These are phyloP conservation scores for Dispira simplex DNA, from an alignment of 192 early-diverging fungal species.

Conservation along the genomic window DNA sequence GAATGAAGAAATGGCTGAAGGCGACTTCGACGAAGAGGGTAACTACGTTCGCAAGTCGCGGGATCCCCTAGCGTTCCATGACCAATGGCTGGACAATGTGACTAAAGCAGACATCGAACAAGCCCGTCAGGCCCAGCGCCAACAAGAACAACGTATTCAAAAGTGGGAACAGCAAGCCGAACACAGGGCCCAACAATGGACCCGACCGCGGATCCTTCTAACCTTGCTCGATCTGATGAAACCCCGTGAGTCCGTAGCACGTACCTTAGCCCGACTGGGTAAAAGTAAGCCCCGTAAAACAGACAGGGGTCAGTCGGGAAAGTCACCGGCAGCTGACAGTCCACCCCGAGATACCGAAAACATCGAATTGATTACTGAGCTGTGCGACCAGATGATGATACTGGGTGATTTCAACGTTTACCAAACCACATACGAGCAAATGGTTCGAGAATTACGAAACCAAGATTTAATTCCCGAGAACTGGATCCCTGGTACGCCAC, in stretches of 20 bases:
- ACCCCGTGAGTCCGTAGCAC: constrained; percentile 40
- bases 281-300: constrained; percentile 18
- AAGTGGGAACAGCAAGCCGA: constrained; percentile 24
- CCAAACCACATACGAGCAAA: constrained; percentile 48
- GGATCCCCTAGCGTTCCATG: constrained; percentile 53
- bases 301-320: constrained; percentile 22
- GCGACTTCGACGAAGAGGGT: constrained; percentile 44
- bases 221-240: constrained; percentile 37
- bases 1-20: constrained; percentile 55
- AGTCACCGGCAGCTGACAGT: constrained; percentile 13
- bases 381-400: constrained; percentile 57
- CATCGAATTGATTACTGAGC: constrained; percentile 48
- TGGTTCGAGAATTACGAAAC: constrained; percentile 43
- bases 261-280: constrained; percentile 39
- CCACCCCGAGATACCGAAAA: constrained; percentile 17
- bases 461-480: constrained; percentile 36
- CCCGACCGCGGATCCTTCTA: constrained; percentile 35
- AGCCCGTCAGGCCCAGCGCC: constrained; percentile 35
- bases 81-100: constrained; percentile 47
- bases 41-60: constrained; percentile 56
- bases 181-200: constrained; percentile 23
- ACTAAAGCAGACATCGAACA: constrained; percentile 35
- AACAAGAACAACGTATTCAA: constrained; percentile 24
- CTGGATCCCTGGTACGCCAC: constrained; percentile 35
- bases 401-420: constrained; percentile 49